A percentile compares a stretch with the other conserved stretches of the same genome.
These are phyloP conservation scores for Aplosporella prunicola DNA, from an alignment of 2,329 filamentous ascomycete genomes.

Conservation along the genomic window DNA sequence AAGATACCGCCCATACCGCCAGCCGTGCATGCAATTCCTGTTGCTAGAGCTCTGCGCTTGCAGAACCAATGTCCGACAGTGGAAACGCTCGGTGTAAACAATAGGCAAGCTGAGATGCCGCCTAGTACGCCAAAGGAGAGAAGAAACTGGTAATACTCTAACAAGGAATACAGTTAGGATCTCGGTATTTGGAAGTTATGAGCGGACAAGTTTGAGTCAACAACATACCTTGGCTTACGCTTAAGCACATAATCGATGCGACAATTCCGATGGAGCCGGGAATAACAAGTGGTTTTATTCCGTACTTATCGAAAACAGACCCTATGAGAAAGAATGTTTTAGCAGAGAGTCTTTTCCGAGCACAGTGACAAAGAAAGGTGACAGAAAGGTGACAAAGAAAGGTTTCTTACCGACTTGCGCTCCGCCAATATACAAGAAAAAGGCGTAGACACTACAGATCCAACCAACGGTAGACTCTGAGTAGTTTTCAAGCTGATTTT, in stretches of 20 bases:
- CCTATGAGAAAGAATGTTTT: constrained; percentile 13
- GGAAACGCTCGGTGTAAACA: constrained; percentile 28
- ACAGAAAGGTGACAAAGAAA: neutral
- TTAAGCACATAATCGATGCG: constrained; percentile 21
- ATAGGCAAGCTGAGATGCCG: constrained; percentile 29
- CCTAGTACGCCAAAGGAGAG: constrained; percentile 31
- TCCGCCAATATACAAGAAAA: constrained; percentile 29
- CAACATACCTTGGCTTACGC: constrained; percentile 18
- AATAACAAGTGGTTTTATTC: constrained; percentile 21
- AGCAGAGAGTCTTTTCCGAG: neutral
- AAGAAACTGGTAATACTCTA: constrained; percentile 34
- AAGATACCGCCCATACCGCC: constrained; percentile 26
- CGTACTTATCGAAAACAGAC: constrained; percentile 30
- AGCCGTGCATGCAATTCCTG: constrained; percentile 31
- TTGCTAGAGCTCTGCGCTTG: constrained; percentile 25
- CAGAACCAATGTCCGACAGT: constrained; percentile 32
- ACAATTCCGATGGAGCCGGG: constrained; percentile 23
- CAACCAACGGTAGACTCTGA: constrained; percentile 30
- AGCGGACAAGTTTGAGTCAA: neutral
- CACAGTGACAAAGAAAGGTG: neutral
- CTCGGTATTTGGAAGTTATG: neutral
- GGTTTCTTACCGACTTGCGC: constrained; percentile 20
- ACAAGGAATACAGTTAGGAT: neutral
- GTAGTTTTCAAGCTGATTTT: constrained; percentile 25
- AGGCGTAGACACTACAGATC: constrained; percentile 33